Conservation (phyloP, 495 filamentous ascomycete species). For the Lasiosphaeria ovina region DNA sequence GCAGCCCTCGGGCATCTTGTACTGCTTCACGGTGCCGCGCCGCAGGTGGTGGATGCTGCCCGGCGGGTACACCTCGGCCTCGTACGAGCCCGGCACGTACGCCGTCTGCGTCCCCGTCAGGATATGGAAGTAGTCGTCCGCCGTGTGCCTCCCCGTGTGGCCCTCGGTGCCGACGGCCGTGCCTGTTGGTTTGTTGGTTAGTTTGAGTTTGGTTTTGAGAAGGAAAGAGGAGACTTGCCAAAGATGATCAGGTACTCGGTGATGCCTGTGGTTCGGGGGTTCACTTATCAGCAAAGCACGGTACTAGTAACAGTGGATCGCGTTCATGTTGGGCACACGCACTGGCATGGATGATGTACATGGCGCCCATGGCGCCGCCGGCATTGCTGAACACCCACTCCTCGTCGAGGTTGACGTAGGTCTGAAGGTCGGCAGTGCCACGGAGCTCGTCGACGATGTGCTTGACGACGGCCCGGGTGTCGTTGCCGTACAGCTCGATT, state of each 20-base stretch:
- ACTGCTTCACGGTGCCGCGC: constrained; percentile 79
- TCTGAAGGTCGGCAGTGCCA: constrained; percentile 34
- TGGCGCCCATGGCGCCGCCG: constrained; percentile 82
- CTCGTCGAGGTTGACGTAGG: constrained; percentile 57
- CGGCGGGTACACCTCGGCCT: constrained; percentile 70
- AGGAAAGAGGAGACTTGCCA: constrained; percentile 39
- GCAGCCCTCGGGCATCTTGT: constrained; percentile 75
- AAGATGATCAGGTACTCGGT: constrained; percentile 84
- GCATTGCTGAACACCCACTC: constrained; percentile 78
- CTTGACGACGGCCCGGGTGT: constrained; percentile 65
- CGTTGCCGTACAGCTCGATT: constrained; percentile 66
- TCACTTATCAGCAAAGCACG: not conserved
- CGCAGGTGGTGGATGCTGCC: constrained; percentile 75
- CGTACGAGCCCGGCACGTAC: constrained; percentile 66
- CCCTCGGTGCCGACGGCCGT: constrained; percentile 86
- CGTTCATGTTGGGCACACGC: constrained; percentile 30
- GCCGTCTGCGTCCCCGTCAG: constrained; percentile 70
- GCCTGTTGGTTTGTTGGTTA: constrained; percentile 33
- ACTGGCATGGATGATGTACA: constrained; percentile 88
- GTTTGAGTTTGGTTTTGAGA: not conserved
- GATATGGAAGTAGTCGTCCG: constrained; percentile 93
- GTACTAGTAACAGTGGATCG: no score
- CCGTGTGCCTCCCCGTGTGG: constrained; percentile 81
- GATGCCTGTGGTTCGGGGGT: constrained; percentile 28
- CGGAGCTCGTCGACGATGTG: constrained; percentile 61